Evolutionary conservation across 2,329 filamentous ascomycete genomes (phyloP), one percentile per base, ranked within the genome.

Genomic region (Aspergillus fructus): DNA sequence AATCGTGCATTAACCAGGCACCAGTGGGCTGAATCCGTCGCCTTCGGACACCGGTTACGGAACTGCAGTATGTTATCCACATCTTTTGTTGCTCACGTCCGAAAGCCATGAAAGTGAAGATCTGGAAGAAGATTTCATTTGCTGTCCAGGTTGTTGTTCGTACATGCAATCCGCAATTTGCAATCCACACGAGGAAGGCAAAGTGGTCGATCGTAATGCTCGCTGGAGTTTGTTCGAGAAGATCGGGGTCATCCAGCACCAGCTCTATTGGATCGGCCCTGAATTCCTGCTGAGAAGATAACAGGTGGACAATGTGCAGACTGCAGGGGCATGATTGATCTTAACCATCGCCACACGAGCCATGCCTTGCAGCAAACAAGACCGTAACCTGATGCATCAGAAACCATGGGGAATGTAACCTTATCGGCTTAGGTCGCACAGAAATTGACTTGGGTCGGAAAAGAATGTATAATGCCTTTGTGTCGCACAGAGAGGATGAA

Each of bases 291-390:
- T 17, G 40, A 17, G 17, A 17, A 42, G n/a, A 42, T 42, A 17
- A 17, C 15, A 17, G 9, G 19, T 42, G 15, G 17, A n/a, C 39
- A n/a, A 9, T n/a, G 39, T 41, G 7, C 9, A 17, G 27, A 30
- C 27, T 17, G n/a, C 12, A 6, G 6, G 7, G 13, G 15, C 12
- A 37, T 37, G 34, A 37, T 52, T n/a, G n/a, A 42, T 47, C 27
- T 37, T 27, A 21, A 53, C 24, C 27, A 19, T 49, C 53, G 30
- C 50, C 54, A 42, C 51, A 30, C 27, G 43, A 23, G 19, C 24
- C 49, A 55, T 56, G 34, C 47, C 54, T 55, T 59, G 56, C 59
- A 49, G 56, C 53, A 57, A 55, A 53, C 45, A 47, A 53, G 53
- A 52, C 52, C 53, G 39, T 23, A 40, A 40, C 41, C 47, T 55